Base-by-base conservation (phyloP, 768 basidiomycete species). In the Pleurotus platypus region DNA sequence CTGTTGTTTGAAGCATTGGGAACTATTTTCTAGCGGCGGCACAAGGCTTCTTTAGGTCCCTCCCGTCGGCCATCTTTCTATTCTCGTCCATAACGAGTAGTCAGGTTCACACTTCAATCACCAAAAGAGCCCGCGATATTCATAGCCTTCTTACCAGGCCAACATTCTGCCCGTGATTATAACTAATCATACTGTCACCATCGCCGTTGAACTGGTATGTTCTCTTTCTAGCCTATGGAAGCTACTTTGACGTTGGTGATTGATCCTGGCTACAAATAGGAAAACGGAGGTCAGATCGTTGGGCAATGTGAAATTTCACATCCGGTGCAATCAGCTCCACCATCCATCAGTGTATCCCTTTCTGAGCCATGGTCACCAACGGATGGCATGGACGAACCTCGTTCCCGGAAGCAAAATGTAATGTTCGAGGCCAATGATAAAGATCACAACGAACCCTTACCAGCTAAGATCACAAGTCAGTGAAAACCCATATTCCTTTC, bases 251-350 rank as follows among this genome's bases (percentile, higher is more conserved):
- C 30, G 30, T 35, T 9, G 30, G 30, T 35, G 0, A 11, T 30
- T 30, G 9, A 30, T 30, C 2, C 9, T 35, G 8, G 30, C 30
- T 11, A 3, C 30, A 35, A 35, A 48, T 59, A 91, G 89, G 84
- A 86, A 66, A 83, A 94, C 62, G 90, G 90, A 9, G 72, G 80
- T 26, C 83, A 79, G 49, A 81, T 98, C 43, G 85, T 95, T 42
- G 94, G 94, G 13, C 94, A 97, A 71, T 96, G 93, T 67, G 89
- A 93, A 64, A 94, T 96, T 62, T 94, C 93, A 2, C 94, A 96
- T 69, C 94, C 94, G 3, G 81, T 89, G 39, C 58, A 70, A 24
- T 68, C 66, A 24, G 54, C 60, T 22, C 45, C 69, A 49, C 61
- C 67, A 30, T 64, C 74, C 30, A 66, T 69, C 48, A 61, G 69